Base-by-base conservation (phyloP, 768 basidiomycete genomes). In the Neoboletus subvelutipes region DNA sequence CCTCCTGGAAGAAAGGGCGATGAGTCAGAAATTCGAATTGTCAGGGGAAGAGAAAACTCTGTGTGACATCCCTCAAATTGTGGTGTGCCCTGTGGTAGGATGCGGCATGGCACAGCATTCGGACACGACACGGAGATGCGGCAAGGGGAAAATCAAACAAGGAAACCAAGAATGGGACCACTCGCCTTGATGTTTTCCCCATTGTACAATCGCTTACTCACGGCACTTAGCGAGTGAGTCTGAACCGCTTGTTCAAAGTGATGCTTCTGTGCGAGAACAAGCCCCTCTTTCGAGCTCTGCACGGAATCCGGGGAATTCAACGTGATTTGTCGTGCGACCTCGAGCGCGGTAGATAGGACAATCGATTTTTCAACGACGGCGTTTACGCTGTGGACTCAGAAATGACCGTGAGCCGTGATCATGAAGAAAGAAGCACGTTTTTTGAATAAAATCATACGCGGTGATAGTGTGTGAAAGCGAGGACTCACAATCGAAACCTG, bases 251-350 rank as follows among this genome's bases (percentile, higher is more conserved):
- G 78, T 24, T 83, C 78, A 42, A 83, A 71, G 40, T 78, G 78
- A n/a, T 77, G 76, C 41, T 77, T 73, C 58, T 85, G 80, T 2
- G 81, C 74, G 3, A 87, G 69, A 17, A 88, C 52, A 10, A 94
- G 73, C 1, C 80, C 87, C n/a, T 78, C 75, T 68, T 93, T 94
- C 3, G 90, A 87, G 45, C 82, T 78, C 61, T 88, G 87, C 1
- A 93, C 85, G 0, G 91, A 78, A 68, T 93, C 92, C 0, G 92
- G 92, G 1, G 89, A 91, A 63, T 88, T 89, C 24, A 67, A 65
- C 17, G 72, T 71, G 58, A 93, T 84, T 52, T 80, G 74, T 51
- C 77, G 72, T 3, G 92, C 91, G 54, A 84, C 70, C 4, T 75
- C 72, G 29, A 93, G 70, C 3, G 92, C 91, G 9, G 83, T 77